Conservation (phyloP, 306 rosid genomes). For the Arachis hypogaea region DNA sequence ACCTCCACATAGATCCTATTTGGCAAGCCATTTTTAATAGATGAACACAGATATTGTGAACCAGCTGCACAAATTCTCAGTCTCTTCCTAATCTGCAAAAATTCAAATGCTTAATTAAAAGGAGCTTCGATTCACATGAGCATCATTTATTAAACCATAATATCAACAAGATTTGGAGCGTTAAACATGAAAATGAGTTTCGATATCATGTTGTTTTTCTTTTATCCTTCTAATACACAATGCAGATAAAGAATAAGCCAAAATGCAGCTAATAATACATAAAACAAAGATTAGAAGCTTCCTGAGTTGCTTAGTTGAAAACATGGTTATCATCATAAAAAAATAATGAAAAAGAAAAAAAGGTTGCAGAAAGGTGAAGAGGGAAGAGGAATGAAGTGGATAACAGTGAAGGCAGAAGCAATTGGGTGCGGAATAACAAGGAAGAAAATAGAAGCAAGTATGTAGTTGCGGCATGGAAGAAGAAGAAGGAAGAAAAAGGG, state of each 20-base stretch:
- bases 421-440: background rate
- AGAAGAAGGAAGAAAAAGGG: background rate
- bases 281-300: background rate
- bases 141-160: slow-evolving; percentile 14
- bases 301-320: background rate
- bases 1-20: slow-evolving; percentile 47
- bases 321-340: background rate
- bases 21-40: slow-evolving; percentile 52
- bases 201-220: background rate
- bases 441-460: background rate
- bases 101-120: background rate
- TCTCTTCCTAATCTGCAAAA: slow-evolving; percentile 40
- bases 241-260: background rate
- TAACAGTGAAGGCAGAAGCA: too few species aligned
- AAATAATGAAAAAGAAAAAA: too few species aligned
- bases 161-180: slow-evolving; percentile 8
- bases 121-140: slow-evolving; percentile 9
- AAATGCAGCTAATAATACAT: background rate
- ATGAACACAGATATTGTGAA: slow-evolving; percentile 19
- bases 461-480: background rate
- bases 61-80: slow-evolving; percentile 15
- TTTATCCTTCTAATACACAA: background rate
- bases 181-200: background rate
- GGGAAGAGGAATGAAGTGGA: too few species aligned
- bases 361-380: too few species aligned